These are phyloP conservation scores for Vinca minor DNA, from an alignment of 257 asterid genomes.

Conservation along the genomic window DNA sequence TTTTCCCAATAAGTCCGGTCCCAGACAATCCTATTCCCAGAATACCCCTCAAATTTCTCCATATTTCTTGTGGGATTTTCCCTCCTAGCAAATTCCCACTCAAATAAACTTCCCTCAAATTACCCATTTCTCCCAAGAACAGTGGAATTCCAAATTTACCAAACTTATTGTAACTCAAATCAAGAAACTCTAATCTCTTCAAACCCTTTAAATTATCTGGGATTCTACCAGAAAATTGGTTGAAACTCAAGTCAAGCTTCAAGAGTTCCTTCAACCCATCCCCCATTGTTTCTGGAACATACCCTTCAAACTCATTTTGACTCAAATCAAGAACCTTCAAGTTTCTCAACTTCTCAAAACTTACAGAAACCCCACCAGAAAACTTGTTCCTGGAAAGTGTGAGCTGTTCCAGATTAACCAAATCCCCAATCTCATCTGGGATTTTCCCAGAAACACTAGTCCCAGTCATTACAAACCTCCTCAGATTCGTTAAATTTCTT, in stretches of 20 bases:
- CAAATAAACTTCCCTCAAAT: constrained; percentile 58
- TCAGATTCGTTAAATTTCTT: constrained; percentile 20
- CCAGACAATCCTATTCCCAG: constrained; percentile 53
- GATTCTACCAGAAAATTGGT: constrained; percentile 50
- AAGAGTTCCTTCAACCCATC: constrained; percentile 30
- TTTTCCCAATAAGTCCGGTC: constrained; percentile 57
- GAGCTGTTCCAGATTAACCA: constrained; percentile 53
- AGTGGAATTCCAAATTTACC: constrained; percentile 49
- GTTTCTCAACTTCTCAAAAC: constrained; percentile 30
- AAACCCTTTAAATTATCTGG: constrained; percentile 41
- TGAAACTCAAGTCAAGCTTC: constrained; percentile 64
- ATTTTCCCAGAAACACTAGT: constrained; percentile 38
- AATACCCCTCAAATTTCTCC: constrained; percentile 51
- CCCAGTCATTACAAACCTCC: constrained; percentile 59
- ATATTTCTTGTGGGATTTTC: constrained; percentile 65
- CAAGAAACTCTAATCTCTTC: constrained; percentile 51
- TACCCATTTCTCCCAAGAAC: constrained; percentile 42
- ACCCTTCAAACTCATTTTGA: constrained; percentile 39
- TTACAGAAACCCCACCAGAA: constrained; percentile 31
- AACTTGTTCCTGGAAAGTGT: constrained; percentile 53
- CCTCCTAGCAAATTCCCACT: constrained; percentile 70
- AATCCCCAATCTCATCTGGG: constrained; percentile 27
- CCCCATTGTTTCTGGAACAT: constrained; percentile 47
- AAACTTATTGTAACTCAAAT: constrained; percentile 52
- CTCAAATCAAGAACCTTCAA: constrained; percentile 67